A percentile compares a stretch with the other conserved stretches of the same genome.
phyloP scores from a whole-genome alignment of 306 rosid species.

The Benincasa hispida region DNA sequence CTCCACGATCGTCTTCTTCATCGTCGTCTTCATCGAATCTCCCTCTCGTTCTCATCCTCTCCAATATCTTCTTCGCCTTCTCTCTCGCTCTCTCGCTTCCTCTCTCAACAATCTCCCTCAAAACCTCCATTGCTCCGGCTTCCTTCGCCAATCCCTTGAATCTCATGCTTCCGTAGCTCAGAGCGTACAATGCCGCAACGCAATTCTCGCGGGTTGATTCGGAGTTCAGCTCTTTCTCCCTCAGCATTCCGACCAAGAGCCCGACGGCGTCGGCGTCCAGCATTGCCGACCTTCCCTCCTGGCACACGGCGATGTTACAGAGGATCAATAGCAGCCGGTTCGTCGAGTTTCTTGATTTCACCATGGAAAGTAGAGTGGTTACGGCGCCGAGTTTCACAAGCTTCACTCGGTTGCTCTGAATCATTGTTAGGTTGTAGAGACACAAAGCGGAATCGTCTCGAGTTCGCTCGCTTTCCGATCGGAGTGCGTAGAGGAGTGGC shows the following conservation, averaged over 20 bases:
- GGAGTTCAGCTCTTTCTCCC: constrained; percentile 34
- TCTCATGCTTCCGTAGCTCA: constrained; percentile 74
- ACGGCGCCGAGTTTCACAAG: constrained; percentile 57
- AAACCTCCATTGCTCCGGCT: constrained; percentile 59
- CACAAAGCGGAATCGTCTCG: constrained; percentile 81
- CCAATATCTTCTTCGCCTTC: constrained; percentile 59
- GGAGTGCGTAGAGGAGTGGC: constrained; percentile 61
- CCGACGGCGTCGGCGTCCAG: constrained; percentile 69
- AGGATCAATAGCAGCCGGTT: constrained; percentile 48
- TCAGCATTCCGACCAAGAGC: constrained; percentile 42
- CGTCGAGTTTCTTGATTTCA: constrained; percentile 28
- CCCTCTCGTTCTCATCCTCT: constrained; percentile 32
- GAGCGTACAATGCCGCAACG: constrained; percentile 68
- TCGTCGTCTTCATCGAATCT: background rate
- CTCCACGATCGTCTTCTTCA: background rate
- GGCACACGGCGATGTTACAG: constrained; percentile 56
- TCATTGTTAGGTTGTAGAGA: constrained; percentile 52
- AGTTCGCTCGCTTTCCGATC: constrained; percentile 64
- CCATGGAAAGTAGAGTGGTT: constrained; percentile 37
- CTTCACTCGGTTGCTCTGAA: constrained; percentile 71
- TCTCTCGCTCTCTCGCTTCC: constrained; percentile 77
- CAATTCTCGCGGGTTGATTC: constrained; percentile 72
- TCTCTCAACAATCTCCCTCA: constrained; percentile 47
- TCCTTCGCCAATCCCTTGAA: constrained; percentile 75
- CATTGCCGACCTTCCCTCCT: constrained; percentile 71